Percentiles rank a stretch among this genome's conserved stretches.
phyloP scores from a whole-genome alignment of 192 early-diverging fungal species.

The Gonapodya prolifera region DNA sequence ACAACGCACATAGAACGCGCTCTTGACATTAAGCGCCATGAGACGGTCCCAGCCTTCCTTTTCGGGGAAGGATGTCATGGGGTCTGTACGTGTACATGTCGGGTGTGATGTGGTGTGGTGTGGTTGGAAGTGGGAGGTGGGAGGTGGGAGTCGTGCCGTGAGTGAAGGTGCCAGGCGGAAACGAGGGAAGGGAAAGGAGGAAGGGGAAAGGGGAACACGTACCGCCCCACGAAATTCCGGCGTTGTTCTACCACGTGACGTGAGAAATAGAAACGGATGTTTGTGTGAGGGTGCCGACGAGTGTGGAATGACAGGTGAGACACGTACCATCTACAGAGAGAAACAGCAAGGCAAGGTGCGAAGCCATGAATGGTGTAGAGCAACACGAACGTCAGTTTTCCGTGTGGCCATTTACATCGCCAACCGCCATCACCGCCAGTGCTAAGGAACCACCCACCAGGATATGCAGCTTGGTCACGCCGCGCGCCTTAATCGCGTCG shows the following conservation, averaged over 20 bases:
- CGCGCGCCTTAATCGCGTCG: constrained; percentile 6
- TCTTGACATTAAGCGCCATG: constrained; percentile 75
- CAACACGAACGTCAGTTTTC: constrained; percentile 17
- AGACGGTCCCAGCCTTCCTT: constrained; percentile 43
- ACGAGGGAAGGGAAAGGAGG: no score
- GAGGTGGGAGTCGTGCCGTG: no score
- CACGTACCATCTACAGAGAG: background rate
- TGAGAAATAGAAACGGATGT: constrained; percentile 1
- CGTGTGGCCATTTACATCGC: constrained; percentile 39
- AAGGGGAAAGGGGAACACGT: no score
- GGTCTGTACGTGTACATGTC: no score
- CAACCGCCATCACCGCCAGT: constrained; percentile 36
- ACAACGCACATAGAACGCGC: constrained; percentile 65
- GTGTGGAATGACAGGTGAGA: background rate
- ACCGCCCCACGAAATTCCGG: constrained; percentile 36
- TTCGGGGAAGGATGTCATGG: constrained; percentile 11
- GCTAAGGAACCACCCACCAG: constrained; percentile 24
- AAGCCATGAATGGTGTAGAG: background rate
- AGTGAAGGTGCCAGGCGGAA: no score
- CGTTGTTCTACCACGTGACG: constrained; percentile 13
- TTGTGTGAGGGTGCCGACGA: background rate
- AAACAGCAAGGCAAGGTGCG: background rate
- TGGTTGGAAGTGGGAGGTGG: no score
- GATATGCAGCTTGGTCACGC: constrained; percentile 4
- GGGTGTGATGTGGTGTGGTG: no score